Conservation (phyloP, 2,329 filamentous ascomycete genomes). For the Aureobasidium zeae region DNA sequence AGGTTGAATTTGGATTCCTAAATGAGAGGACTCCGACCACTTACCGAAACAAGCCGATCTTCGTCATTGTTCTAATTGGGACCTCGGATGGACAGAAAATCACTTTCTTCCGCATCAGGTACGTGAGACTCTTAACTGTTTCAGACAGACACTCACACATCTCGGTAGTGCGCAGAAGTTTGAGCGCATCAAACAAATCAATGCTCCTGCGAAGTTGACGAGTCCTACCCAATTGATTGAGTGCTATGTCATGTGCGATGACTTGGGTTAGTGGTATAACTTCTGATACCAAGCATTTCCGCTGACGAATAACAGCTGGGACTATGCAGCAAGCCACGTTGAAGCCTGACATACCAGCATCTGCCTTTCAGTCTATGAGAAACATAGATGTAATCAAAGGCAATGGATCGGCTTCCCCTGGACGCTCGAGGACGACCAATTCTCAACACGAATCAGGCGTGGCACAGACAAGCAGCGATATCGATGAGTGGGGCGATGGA, state of each 20-base stretch:
- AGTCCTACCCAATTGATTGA: conserved; percentile 49
- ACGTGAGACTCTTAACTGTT: conserved; percentile 13
- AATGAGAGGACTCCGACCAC: conserved; percentile 53
- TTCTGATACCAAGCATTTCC: neutral
- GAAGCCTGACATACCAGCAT: conserved; percentile 40
- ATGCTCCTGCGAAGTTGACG: conserved; percentile 49
- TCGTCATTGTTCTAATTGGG: conserved; percentile 65
- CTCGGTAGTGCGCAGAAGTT: conserved; percentile 52
- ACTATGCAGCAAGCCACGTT: conserved; percentile 47
- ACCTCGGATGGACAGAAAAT: conserved; percentile 58
- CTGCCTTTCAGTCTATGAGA: conserved; percentile 33
- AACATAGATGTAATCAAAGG: conserved; percentile 36
- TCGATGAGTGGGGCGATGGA: conserved; percentile 44
- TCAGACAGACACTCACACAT: neutral
- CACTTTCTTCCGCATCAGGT: conserved; percentile 58
- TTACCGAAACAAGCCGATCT: conserved; percentile 58
- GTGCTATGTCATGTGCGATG: conserved; percentile 72
- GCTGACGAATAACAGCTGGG: conserved; percentile 37
- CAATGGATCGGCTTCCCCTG: no score
- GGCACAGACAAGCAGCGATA: neutral
- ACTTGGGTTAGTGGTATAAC: conserved; percentile 49
- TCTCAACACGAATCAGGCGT: no score
- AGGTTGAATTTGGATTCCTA: conserved; percentile 58
- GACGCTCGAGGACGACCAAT: no score
- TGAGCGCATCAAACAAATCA: conserved; percentile 50